Conservation (phyloP, 805 yeast species). For the Schwanniomyces vanrijiae region DNA sequence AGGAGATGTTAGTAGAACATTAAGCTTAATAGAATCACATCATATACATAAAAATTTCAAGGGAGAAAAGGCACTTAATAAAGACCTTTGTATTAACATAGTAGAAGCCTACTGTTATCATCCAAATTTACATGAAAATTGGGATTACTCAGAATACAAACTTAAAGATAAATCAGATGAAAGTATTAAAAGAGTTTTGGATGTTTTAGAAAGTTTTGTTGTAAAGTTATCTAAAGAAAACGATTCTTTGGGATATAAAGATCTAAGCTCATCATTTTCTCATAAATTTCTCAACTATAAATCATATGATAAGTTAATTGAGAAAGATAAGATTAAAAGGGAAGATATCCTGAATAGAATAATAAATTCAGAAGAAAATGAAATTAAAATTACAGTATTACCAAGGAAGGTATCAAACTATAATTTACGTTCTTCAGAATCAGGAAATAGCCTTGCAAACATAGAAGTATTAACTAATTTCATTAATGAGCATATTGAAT, state of each 20-base stretch:
- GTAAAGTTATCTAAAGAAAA: slow-evolving; percentile 10
- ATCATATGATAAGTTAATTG: slow-evolving; percentile 24
- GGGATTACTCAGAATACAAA: slow-evolving; percentile 7
- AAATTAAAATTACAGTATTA: slow-evolving; percentile 9
- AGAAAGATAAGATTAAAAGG: slow-evolving; percentile 8
- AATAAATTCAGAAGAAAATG: slow-evolving; percentile 10
- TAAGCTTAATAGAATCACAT: slow-evolving; percentile 35
- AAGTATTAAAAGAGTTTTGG: slow-evolving; percentile 28
- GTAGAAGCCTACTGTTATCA: slow-evolving; percentile 36
- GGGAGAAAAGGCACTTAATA: slow-evolving; percentile 34
- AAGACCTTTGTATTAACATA: slow-evolving; percentile 31
- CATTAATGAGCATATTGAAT: slow-evolving; percentile 21
- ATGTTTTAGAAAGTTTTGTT: slow-evolving; percentile 29
- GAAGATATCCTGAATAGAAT: slow-evolving; percentile 10
- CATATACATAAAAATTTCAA: slow-evolving; percentile 28
- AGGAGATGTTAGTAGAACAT: slow-evolving; percentile 39
- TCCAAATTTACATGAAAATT: slow-evolving; percentile 5
- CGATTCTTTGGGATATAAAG: slow-evolving; percentile 20
- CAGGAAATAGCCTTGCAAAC: slow-evolving; percentile 36
- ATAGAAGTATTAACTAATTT: slow-evolving; percentile 21
- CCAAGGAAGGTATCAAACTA: slow-evolving; percentile 23
- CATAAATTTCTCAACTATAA: slow-evolving; percentile 25
- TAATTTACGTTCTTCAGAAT: slow-evolving; percentile 21
- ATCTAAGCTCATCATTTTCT: slow-evolving; percentile 30
- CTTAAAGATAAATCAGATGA: slow-evolving; percentile 7